A percentile compares a stretch with the other conserved stretches of the same genome.
These are phyloP conservation scores for slime mould (Dictyostelium discoideum) DNA, from an alignment of 78 protist species.

Conservation along the genomic window dicty_2.7 NC_007088.5:611501-612000, in stretches of 20 bases:
- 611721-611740: not conserved
- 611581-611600: not conserved
- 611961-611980: not conserved
- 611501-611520: not conserved
- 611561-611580: not conserved
- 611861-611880: slow-evolving; percentile 16
- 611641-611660: not conserved
- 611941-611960: not conserved
- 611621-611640: not conserved
- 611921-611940: not conserved
- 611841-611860: slow-evolving; percentile 41
- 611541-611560: not conserved
- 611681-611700: not conserved
- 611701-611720: not conserved
- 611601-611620: no score
- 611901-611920: not conserved
- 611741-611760: not conserved
- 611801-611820: not conserved
- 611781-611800: slow-evolving; percentile 13
- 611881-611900: slow-evolving; percentile 27
- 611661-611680: not conserved
- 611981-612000: not conserved
- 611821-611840: slow-evolving; percentile 62
- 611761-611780: slow-evolving; percentile 32
- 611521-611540: not conserved